These are phyloP conservation scores for Neofusicoccum umdonicola DNA, from an alignment of 2,329 filamentous ascomycete genomes.

Conservation along the genomic window DNA sequence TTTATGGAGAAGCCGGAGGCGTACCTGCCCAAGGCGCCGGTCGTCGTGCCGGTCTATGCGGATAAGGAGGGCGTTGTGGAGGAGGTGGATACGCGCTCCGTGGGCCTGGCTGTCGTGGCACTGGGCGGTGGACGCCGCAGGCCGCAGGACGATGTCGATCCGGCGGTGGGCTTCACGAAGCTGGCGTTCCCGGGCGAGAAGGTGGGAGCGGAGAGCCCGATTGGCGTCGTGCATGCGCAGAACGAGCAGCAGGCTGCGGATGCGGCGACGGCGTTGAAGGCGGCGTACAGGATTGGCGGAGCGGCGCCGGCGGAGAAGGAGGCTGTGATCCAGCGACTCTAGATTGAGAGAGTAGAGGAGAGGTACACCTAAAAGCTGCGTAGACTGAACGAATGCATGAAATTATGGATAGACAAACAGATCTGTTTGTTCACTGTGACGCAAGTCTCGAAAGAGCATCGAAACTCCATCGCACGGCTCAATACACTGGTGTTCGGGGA, in stretches of 20 bases:
- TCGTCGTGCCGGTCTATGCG: conserved; percentile 2
- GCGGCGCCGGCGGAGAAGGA: background rate
- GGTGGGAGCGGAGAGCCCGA: background rate
- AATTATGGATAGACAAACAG: too few relatives aligned
- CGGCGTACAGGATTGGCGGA: conserved; percentile 6
- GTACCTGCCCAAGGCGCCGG: conserved; percentile 2
- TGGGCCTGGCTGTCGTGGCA: conserved; percentile 16
- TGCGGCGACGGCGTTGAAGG: conserved; percentile 3
- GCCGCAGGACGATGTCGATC: conserved; percentile 8
- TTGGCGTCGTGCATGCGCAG: conserved; percentile 14
- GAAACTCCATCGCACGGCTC: too few relatives aligned
- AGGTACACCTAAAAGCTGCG: background rate
- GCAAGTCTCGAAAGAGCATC: too few relatives aligned
- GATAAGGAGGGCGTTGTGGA: conserved; percentile 4
- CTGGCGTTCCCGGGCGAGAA: conserved; percentile 11
- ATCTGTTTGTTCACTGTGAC: too few relatives aligned
- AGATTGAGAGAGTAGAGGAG: background rate
- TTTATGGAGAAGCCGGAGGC: background rate
- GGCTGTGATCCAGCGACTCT: background rate
- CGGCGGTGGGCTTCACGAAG: conserved; percentile 11
- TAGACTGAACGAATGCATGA: too few relatives aligned
- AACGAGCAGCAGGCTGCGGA: conserved; percentile 6
- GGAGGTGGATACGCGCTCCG: conserved; percentile 11
- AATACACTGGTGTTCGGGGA: too few relatives aligned
- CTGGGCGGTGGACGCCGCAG: conserved; percentile 13